phyloP scores from a whole-genome alignment of 441 rosid species.

The Lepidium campestre region DNA sequence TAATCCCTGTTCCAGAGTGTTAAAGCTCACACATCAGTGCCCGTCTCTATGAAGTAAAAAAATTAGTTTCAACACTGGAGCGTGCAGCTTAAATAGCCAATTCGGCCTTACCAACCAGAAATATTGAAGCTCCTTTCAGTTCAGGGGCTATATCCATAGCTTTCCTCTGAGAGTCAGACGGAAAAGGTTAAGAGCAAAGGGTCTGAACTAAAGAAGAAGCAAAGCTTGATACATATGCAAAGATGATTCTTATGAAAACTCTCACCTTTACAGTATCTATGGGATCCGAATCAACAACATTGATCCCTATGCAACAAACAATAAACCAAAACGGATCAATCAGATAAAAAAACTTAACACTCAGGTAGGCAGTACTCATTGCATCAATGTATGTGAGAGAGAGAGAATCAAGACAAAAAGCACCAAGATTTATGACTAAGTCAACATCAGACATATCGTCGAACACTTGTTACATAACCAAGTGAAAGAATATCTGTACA shows the following conservation, averaged over 20 bases:
- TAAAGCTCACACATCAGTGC: conserved; percentile 19
- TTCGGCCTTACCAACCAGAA: conserved; percentile 62
- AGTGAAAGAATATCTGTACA: neutral
- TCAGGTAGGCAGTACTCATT: neutral
- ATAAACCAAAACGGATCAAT: neutral
- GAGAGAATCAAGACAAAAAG: neutral
- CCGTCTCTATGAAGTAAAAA: conserved; percentile 3
- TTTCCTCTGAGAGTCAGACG: conserved; percentile 48
- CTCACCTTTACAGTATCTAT: conserved; percentile 40
- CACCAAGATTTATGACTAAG: neutral
- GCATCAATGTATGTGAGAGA: neutral
- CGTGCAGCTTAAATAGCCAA: neutral
- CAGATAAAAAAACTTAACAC: neutral
- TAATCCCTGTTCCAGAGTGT: conserved; percentile 43
- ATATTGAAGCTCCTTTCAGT: conserved; percentile 73
- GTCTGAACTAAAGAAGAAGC: neutral
- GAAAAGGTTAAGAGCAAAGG: conserved; percentile 24
- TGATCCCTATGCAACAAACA: conserved; percentile 17
- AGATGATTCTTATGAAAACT: neutral
- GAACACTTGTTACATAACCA: conserved; percentile 11
- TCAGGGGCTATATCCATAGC: conserved; percentile 51
- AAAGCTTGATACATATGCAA: neutral
- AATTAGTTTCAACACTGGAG: neutral
- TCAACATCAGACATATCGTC: conserved; percentile 5
- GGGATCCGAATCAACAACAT: conserved; percentile 28